Conservation (phyloP, 1,284 basidiomycete species). For the Pisolithus thermaeus region DNA sequence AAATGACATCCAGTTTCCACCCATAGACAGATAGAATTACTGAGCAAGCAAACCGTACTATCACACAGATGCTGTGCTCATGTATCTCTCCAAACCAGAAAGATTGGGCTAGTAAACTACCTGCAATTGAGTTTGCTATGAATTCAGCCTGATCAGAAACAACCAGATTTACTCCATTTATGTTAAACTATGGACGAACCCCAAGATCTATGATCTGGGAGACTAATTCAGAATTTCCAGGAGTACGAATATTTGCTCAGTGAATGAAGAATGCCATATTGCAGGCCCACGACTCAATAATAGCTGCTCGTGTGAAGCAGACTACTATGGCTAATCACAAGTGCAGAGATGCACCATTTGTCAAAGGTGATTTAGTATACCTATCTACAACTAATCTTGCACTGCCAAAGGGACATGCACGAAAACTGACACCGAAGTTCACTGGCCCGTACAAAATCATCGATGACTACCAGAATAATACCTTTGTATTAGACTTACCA, state of each 20-base stretch:
- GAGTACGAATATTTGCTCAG: slow-evolving; percentile 20
- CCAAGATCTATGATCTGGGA: slow-evolving; percentile 30
- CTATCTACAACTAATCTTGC: too few relatives aligned
- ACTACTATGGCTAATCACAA: slow-evolving; percentile 22
- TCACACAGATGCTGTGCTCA: slow-evolving; percentile 19
- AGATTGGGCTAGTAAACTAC: neutral
- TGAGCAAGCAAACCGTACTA: slow-evolving; percentile 17
- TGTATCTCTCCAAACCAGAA: slow-evolving; percentile 13
- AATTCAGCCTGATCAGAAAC: neutral
- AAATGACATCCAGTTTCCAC: slow-evolving; percentile 5
- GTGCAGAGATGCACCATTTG: slow-evolving; percentile 13
- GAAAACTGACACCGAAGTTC: slow-evolving; percentile 33
- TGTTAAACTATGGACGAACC: slow-evolving; percentile 30
- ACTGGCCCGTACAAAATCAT: slow-evolving; percentile 28
- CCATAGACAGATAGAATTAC: slow-evolving; percentile 15
- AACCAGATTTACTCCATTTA: slow-evolving; percentile 33
- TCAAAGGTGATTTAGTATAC: slow-evolving; percentile 15
- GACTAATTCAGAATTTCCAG: slow-evolving; percentile 12
- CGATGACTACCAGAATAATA: slow-evolving; percentile 22
- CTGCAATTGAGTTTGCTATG: neutral
- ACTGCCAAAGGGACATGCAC: slow-evolving; percentile 16
- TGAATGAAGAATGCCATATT: slow-evolving; percentile 19
- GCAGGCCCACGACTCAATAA: slow-evolving; percentile 25
- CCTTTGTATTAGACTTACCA: slow-evolving; percentile 25
- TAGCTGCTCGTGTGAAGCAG: slow-evolving; percentile 26